These are phyloP conservation scores for Intubia oerlemansii DNA, from an alignment of 2,329 filamentous ascomycete species.

Conservation along the genomic window DNA sequence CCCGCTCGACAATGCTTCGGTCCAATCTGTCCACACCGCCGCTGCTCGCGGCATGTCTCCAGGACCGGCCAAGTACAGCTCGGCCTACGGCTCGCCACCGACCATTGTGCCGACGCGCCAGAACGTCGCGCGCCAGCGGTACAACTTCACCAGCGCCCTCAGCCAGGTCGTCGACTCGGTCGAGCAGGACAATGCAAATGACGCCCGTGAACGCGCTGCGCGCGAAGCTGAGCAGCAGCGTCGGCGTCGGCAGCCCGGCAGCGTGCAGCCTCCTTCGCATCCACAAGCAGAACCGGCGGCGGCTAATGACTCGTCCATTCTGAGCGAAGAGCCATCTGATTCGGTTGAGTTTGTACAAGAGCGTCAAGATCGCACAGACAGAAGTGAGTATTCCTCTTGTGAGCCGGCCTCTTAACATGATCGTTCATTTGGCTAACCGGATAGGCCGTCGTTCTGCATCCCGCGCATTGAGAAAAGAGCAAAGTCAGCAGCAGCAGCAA, in stretches of 20 bases:
- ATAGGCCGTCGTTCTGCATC: too few relatives aligned
- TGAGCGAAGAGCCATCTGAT: slow-evolving; percentile 1
- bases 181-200: slow-evolving; percentile 8
- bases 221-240: slow-evolving; percentile 4
- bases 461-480: too few relatives aligned
- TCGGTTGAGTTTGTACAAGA: slow-evolving; percentile 3
- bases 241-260: not conserved
- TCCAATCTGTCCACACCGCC: too few relatives aligned
- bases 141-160: slow-evolving; percentile 8
- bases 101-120: slow-evolving; percentile 7
- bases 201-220: slow-evolving; percentile 5
- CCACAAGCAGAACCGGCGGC: not conserved
- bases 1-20: slow-evolving; percentile 2
- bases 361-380: not conserved
- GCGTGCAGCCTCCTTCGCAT: too few relatives aligned
- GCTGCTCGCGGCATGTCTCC: slow-evolving; percentile 8
- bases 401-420: too few relatives aligned
- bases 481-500: too few relatives aligned
- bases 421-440: too few relatives aligned
- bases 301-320: not conserved
- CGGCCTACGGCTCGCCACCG: slow-evolving; percentile 9
- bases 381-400: too few relatives aligned
- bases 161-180: slow-evolving; percentile 7
- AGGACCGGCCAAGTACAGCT: slow-evolving; percentile 9
- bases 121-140: slow-evolving; percentile 8